Percentiles rank a stretch among this genome's conserved stretches.
Conservation (phyloP, 352 stramenopile species). For the Phytophthora palmivora region DNA sequence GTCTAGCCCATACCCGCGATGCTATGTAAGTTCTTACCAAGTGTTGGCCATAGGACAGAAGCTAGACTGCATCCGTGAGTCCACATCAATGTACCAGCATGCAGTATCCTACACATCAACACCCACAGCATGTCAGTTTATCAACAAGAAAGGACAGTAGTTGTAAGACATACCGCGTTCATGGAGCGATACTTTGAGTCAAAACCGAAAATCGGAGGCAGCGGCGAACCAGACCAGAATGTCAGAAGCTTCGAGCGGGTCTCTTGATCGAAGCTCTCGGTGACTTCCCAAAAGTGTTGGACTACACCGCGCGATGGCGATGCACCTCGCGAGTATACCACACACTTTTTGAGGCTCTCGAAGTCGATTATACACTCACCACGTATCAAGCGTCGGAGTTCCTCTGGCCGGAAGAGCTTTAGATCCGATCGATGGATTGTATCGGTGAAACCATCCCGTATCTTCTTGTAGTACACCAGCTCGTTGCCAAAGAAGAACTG, state of each 20-base stretch:
- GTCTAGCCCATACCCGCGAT: neutral
- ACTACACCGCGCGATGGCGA: constrained; percentile 53
- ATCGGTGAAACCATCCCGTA: constrained; percentile 66
- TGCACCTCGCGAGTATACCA: constrained; percentile 63
- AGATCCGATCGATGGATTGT: constrained; percentile 63
- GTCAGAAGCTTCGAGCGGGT: constrained; percentile 65
- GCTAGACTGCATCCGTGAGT: constrained; percentile 45
- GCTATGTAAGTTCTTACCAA: constrained; percentile 49
- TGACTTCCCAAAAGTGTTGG: constrained; percentile 70
- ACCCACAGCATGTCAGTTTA: constrained; percentile 12
- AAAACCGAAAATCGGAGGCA: constrained; percentile 80
- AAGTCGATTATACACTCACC: constrained; percentile 68
- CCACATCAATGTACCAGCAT: constrained; percentile 78
- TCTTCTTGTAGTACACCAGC: constrained; percentile 59
- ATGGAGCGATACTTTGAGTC: constrained; percentile 59
- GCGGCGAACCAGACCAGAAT: constrained; percentile 78
- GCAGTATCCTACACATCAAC: constrained; percentile 51
- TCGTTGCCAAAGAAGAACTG: constrained; percentile 75
- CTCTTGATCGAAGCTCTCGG: constrained; percentile 63
- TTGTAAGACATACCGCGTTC: constrained; percentile 49
- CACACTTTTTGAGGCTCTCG: constrained; percentile 50
- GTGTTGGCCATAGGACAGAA: constrained; percentile 81
- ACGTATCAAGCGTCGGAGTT: constrained; percentile 58
- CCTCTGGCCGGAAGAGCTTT: constrained; percentile 60
- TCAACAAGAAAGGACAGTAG: neutral